Percentiles rank a stretch among this genome's conserved stretches.
Evolutionary conservation across 2,329 filamentous ascomycete species (phyloP).

Genomic region (Chaetomiaceae sp.): DNA sequence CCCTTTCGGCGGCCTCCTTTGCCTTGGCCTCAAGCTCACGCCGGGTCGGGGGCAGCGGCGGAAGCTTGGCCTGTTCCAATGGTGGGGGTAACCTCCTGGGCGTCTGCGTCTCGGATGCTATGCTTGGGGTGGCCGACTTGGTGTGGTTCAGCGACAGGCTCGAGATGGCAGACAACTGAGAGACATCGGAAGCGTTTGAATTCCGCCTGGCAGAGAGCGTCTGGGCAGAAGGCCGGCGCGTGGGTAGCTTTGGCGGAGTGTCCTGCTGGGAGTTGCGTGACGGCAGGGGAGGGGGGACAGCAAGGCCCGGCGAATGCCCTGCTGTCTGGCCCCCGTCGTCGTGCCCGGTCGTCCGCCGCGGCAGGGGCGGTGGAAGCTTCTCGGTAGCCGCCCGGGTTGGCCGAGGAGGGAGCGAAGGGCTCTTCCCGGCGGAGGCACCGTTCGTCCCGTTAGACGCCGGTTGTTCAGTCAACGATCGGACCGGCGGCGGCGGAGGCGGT

Average conservation of each 20-base stretch:
- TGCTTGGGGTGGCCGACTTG: slow-evolving; percentile 46
- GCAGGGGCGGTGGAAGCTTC: slow-evolving; percentile 35
- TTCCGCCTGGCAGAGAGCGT: slow-evolving; percentile 41
- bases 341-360: slow-evolving; percentile 32
- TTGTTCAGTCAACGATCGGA: slow-evolving; percentile 37
- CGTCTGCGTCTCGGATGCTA: slow-evolving; percentile 40
- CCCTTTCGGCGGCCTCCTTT: slow-evolving; percentile 32
- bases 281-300: slow-evolving; percentile 36
- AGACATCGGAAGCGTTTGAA: slow-evolving; percentile 56
- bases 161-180: slow-evolving; percentile 51
- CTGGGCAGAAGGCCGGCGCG: slow-evolving; percentile 46
- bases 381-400: slow-evolving; percentile 29
- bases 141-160: slow-evolving; percentile 45
- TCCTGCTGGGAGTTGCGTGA: slow-evolving; percentile 36
- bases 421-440: slow-evolving; percentile 30
- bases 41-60: slow-evolving; percentile 52
- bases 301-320: slow-evolving; percentile 28
- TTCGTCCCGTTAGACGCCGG: too few relatives aligned
- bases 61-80: slow-evolving; percentile 53
- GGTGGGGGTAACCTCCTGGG: slow-evolving; percentile 49
- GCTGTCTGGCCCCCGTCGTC: slow-evolving; percentile 22
- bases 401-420: slow-evolving; percentile 39
- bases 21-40: slow-evolving; percentile 50
- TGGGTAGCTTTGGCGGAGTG: slow-evolving; percentile 46
- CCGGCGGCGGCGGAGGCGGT: slow-evolving; percentile 45